Conservation (phyloP, 1,284 basidiomycete genomes). For the Volvariella volvacea region DNA sequence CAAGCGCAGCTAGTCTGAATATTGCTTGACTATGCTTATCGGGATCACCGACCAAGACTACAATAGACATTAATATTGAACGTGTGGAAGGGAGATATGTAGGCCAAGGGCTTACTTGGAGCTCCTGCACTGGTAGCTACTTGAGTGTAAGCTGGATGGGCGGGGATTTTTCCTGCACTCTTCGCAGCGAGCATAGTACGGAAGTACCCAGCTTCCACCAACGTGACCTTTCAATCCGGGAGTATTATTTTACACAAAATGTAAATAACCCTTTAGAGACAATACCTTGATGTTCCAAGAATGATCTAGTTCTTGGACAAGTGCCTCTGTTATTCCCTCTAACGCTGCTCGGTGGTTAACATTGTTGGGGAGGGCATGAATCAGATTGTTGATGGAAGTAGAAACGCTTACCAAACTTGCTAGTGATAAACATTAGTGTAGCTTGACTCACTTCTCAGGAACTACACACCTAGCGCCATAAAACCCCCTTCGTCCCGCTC, state of each 20-base stretch:
- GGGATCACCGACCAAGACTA: slow-evolving; percentile 10
- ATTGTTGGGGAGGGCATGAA: no score
- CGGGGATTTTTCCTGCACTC: slow-evolving; percentile 5
- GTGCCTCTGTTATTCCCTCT: slow-evolving; percentile 24
- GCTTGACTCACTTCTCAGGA: no score
- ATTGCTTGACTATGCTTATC: slow-evolving; percentile 10
- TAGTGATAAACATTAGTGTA: no score
- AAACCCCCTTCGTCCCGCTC: slow-evolving; percentile 16
- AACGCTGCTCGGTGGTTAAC: slow-evolving; percentile 13
- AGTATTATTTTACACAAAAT: not conserved
- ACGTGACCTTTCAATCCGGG: slow-evolving; percentile 9
- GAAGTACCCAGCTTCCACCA: slow-evolving; percentile 13
- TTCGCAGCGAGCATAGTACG: slow-evolving; percentile 6
- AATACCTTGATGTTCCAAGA: slow-evolving; percentile 34
- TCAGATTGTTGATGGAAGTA: no score
- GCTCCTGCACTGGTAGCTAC: slow-evolving; percentile 6
- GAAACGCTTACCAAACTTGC: no score
- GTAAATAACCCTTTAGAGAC: no score
- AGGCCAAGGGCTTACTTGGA: slow-evolving; percentile 9
- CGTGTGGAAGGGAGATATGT: no score
- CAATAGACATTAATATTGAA: not conserved
- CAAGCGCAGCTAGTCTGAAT: slow-evolving; percentile 8
- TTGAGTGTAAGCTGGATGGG: slow-evolving; percentile 11
- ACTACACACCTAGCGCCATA: slow-evolving; percentile 23
- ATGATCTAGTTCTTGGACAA: slow-evolving; percentile 27